phyloP scores from a whole-genome alignment of 805 yeast genomes.

The Monosporozyma yasuniensis region DNA sequence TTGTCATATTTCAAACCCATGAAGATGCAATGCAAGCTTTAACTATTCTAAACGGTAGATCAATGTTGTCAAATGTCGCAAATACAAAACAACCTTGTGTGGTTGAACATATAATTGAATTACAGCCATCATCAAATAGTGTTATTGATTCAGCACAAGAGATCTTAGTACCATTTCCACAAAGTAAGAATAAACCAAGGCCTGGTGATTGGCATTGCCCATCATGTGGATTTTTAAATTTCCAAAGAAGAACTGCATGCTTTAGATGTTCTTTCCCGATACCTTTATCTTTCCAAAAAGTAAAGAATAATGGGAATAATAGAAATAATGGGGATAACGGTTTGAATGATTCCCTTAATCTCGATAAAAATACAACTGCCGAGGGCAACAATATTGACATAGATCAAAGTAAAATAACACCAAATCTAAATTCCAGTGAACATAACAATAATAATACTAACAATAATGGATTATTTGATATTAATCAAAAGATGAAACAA shows the following conservation, averaged over 20 bases:
- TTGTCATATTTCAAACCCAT: slow-evolving; percentile 75
- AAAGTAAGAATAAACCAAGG: slow-evolving; percentile 76
- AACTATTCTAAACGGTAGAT: slow-evolving; percentile 62
- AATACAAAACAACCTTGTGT: slow-evolving; percentile 30
- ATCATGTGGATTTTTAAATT: slow-evolving; percentile 88
- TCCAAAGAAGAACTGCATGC: slow-evolving; percentile 89
- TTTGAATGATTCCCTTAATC: not conserved
- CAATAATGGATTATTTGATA: not conserved
- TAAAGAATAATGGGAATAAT: not conserved
- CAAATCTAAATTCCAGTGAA: slow-evolving; percentile 5
- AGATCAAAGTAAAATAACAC: slow-evolving; percentile 4
- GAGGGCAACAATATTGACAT: slow-evolving; percentile 7
- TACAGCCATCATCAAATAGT: slow-evolving; percentile 73
- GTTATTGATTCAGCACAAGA: slow-evolving; percentile 79
- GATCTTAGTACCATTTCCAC: slow-evolving; percentile 75
- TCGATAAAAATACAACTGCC: slow-evolving; percentile 14
- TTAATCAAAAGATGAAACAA: slow-evolving; percentile 4
- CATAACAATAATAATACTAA: too few relatives aligned
- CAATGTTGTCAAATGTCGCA: slow-evolving; percentile 29
- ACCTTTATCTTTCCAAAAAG: slow-evolving; percentile 31
- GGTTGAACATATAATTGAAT: slow-evolving; percentile 63
- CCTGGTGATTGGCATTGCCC: slow-evolving; percentile 99
- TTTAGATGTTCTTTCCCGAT: slow-evolving; percentile 89
- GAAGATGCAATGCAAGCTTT: slow-evolving; percentile 79
- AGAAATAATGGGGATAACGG: not conserved